phyloP scores from a whole-genome alignment of 129 eudicot genomes.

The Helianthus tuberosus region DNA sequence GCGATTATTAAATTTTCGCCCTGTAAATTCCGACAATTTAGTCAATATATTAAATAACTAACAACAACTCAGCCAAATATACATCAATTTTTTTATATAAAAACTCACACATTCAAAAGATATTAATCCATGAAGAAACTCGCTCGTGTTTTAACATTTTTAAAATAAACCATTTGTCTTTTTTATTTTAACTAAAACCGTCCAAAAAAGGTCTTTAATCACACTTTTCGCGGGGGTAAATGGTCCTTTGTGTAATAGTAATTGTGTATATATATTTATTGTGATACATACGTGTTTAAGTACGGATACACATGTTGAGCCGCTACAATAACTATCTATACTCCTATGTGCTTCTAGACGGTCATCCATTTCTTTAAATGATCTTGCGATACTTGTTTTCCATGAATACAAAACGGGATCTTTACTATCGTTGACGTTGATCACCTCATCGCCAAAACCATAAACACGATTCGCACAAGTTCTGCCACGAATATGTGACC shows the following conservation, averaged over 20 bases:
- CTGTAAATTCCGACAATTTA: constrained; percentile 22
- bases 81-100: background rate
- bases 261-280: background rate
- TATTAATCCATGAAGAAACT: too few species aligned
- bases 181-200: too few species aligned
- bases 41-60: background rate
- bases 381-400: constrained; percentile 42
- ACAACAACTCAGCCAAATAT: background rate
- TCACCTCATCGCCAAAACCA: constrained; percentile 1
- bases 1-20: constrained; percentile 58
- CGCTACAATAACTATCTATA: constrained; percentile 77
- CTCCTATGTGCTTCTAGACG: constrained; percentile 31
- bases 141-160: too few species aligned
- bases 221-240: too few species aligned
- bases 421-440: constrained; percentile 14
- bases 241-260: too few species aligned
- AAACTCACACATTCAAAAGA: too few species aligned
- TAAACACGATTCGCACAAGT: background rate
- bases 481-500: constrained; percentile 1
- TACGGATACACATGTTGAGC: constrained; percentile 62
- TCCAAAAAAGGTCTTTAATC: too few species aligned
- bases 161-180: too few species aligned
- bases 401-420: constrained; percentile 42
- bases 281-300: constrained; percentile 55
- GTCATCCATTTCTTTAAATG: constrained; percentile 60